Conservation (phyloP, 305 asterid genomes). For the Fraxinus velutina region DNA sequence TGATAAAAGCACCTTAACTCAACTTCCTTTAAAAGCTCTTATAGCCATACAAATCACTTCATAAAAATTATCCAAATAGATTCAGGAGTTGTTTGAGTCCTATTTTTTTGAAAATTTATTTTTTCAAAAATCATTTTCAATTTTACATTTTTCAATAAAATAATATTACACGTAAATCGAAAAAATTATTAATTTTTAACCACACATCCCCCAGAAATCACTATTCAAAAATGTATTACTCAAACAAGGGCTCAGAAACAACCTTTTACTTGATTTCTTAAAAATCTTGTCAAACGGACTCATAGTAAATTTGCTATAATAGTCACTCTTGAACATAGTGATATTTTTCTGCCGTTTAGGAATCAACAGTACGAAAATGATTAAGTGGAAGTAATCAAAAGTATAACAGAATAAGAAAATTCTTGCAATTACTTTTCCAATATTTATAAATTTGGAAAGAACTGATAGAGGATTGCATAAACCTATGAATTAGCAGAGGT, state of each 20-base stretch:
- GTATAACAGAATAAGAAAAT: background rate
- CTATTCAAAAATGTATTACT: no score
- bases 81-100: no score
- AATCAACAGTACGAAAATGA: background rate
- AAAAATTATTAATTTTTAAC: no score
- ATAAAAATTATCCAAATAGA: no score
- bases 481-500: slow-evolving; percentile 30
- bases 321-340: background rate
- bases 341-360: background rate
- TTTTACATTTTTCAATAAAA: no score
- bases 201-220: no score
- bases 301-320: background rate
- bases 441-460: slow-evolving; percentile 1
- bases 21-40: background rate
- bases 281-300: background rate
- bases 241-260: no score
- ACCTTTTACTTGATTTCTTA: background rate
- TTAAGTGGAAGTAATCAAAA: background rate
- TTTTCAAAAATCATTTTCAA: no score
- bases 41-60: no score
- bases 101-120: no score
- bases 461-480: slow-evolving; percentile 9
- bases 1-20: no score
- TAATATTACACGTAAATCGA: no score
- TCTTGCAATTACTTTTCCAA: background rate